Conservation (phyloP, 2,329 filamentous ascomycete genomes). For the Talaromyces amestolkiae region DNA sequence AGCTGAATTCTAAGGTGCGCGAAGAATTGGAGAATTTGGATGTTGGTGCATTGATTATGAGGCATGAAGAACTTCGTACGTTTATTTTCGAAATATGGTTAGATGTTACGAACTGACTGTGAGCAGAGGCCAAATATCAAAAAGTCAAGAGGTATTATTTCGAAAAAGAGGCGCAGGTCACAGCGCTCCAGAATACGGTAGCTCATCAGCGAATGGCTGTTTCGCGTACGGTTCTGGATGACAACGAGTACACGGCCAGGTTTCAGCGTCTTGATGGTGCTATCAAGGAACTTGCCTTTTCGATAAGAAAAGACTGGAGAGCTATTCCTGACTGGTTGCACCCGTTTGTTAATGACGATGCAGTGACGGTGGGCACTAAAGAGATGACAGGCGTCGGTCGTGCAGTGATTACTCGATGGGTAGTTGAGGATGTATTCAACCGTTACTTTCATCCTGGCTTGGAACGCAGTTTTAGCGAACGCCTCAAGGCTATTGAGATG, state of each 20-base stretch:
- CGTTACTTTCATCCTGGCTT: conserved; percentile 89
- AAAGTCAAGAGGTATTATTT: conserved; percentile 98
- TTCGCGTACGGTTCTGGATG: conserved; percentile 89
- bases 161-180: conserved; percentile 83
- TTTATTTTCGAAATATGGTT: background rate
- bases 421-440: conserved; percentile 88
- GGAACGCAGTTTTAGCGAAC: conserved; percentile 69
- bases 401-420: conserved; percentile 82
- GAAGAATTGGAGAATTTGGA: conserved; percentile 43
- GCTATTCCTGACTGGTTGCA: conserved; percentile 76
- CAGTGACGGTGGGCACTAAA: conserved; percentile 81
- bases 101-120: background rate
- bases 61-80: conserved; percentile 49
- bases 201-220: conserved; percentile 93
- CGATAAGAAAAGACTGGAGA: conserved; percentile 93
- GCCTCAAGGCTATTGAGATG: conserved; percentile 81
- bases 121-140: conserved; percentile 85
- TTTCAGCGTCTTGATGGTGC: conserved; percentile 91
- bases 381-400: conserved; percentile 97
- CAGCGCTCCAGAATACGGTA: conserved; percentile 94
- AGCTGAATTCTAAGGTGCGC: conserved; percentile 35
- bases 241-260: conserved; percentile 85
- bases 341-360: conserved; percentile 77
- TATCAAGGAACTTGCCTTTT: conserved; percentile 91
- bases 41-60: conserved; percentile 43